Conservation (phyloP, 441 rosid genomes). For the Eutrema salsugineum region DNA sequence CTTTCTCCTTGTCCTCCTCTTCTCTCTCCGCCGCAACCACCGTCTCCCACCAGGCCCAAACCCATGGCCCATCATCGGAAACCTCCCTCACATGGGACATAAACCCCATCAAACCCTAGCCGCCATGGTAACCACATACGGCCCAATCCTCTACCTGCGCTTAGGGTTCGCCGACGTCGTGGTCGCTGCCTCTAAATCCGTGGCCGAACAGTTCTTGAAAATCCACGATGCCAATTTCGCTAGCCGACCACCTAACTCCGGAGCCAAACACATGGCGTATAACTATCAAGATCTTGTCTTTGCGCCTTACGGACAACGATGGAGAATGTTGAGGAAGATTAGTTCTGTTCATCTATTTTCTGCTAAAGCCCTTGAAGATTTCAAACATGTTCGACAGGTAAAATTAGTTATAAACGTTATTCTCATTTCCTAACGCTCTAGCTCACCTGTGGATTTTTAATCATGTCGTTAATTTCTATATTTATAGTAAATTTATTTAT, state of each 20-base stretch:
- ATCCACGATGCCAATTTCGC: conserved; percentile 68
- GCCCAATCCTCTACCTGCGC: conserved; percentile 69
- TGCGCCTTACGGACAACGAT: conserved; percentile 76
- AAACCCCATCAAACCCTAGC: conserved; percentile 67
- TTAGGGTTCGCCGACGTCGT: conserved; percentile 65
- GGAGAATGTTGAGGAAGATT: conserved; percentile 83
- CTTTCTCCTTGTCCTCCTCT: conserved; percentile 1
- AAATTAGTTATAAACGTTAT: not conserved
- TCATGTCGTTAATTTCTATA: conserved; percentile 1
- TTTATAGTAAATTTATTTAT: not conserved
- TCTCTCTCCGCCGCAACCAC: conserved; percentile 8
- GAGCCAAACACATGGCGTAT: conserved; percentile 76
- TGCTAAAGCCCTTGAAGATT: conserved; percentile 74
- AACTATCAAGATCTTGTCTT: conserved; percentile 84
- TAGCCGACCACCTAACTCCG: conserved; percentile 78
- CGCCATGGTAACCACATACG: conserved; percentile 46
- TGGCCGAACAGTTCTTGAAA: conserved; percentile 72
- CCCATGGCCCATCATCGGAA: conserved; percentile 80
- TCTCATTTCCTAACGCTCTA: conserved; percentile 16
- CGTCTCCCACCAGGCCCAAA: conserved; percentile 77
- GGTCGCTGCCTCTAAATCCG: conserved; percentile 73
- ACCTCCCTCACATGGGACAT: conserved; percentile 69
- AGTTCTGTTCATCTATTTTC: conserved; percentile 74
- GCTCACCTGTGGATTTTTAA: not conserved
- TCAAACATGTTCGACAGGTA: conserved; percentile 68